Evolutionary conservation across 306 rosid genomes (phyloP).

Genomic region (Vigna unguiculata): DNA sequence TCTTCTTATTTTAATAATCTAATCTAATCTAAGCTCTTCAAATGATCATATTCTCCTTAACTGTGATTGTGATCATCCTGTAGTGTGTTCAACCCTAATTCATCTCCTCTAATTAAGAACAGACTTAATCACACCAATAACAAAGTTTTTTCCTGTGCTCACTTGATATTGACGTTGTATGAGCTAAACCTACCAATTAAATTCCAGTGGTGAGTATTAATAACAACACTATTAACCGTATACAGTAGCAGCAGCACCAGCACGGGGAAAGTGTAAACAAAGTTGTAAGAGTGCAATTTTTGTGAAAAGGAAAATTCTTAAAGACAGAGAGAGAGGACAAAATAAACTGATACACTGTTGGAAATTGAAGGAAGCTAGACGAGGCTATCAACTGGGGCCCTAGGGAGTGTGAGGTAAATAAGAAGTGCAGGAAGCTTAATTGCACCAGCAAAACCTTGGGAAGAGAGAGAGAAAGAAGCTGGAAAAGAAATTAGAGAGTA

Average conservation of each 20-base stretch:
- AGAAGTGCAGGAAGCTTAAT: conserved; percentile 47
- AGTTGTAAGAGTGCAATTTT: background rate
- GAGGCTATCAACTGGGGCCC: conserved; percentile 52
- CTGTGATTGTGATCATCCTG: conserved; percentile 43
- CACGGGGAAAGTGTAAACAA: conserved; percentile 12
- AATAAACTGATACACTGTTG: background rate
- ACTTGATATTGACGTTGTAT: conserved; percentile 56
- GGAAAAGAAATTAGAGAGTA: background rate
- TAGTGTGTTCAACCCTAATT: conserved; percentile 51
- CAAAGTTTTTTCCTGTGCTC: conserved; percentile 46
- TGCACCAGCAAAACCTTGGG: conserved; percentile 44
- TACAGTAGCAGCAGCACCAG: background rate
- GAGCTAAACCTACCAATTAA: conserved; percentile 63
- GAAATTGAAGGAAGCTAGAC: conserved; percentile 26
- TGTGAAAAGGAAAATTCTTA: background rate
- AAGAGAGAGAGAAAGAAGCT: background rate
- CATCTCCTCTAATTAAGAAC: conserved; percentile 42
- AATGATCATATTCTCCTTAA: conserved; percentile 24
- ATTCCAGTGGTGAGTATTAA: conserved; percentile 44
- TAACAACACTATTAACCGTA: conserved; percentile 25
- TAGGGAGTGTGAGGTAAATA: conserved; percentile 8
- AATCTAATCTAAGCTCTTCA: conserved; percentile 8
- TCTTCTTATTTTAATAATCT: no score
- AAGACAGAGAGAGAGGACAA: background rate
- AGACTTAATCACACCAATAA: conserved; percentile 51